Conservation (phyloP, 306 rosid genomes). For the Dalbergia cultrata region DNA sequence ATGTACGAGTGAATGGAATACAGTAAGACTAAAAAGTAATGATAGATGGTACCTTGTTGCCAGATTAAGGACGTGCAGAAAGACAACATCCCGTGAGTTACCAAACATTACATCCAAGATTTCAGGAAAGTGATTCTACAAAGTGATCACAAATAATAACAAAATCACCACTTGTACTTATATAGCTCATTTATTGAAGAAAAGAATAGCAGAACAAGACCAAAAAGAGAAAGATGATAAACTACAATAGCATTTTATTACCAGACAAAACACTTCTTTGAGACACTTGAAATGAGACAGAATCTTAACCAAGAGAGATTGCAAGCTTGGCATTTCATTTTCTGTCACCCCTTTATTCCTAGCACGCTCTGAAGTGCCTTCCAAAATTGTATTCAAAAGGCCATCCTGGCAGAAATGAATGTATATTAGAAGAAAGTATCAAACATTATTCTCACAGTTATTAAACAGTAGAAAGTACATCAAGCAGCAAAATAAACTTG, state of each 20-base stretch:
- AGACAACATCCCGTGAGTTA: conserved; percentile 67
- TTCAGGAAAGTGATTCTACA: conserved; percentile 81
- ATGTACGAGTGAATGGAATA: conserved; percentile 19
- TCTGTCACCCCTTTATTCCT: conserved; percentile 57
- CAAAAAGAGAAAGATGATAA: conserved; percentile 6
- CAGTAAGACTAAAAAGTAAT: conserved; percentile 11
- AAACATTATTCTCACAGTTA: conserved; percentile 6
- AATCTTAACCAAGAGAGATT: conserved; percentile 86
- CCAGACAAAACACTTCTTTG: conserved; percentile 77
- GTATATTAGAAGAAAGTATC: conserved; percentile 32
- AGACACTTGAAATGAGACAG: conserved; percentile 67
- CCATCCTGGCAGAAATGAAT: conserved; percentile 67
- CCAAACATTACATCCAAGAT: conserved; percentile 79
- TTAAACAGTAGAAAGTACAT: conserved; percentile 12
- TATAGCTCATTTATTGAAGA: conserved; percentile 8
- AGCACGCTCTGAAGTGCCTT: conserved; percentile 70
- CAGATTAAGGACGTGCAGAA: conserved; percentile 80
- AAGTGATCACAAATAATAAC: conserved; percentile 36
- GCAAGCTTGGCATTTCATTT: conserved; percentile 78
- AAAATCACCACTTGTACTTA: conserved; percentile 34
- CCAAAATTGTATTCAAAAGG: conserved; percentile 71
- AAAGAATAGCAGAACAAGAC: neutral
- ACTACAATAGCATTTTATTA: conserved; percentile 44
- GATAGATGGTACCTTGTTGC: conserved; percentile 70
- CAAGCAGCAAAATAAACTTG: neutral